Base-by-base conservation (phyloP, 768 basidiomycete species). In the Podaxis sp. region DNA sequence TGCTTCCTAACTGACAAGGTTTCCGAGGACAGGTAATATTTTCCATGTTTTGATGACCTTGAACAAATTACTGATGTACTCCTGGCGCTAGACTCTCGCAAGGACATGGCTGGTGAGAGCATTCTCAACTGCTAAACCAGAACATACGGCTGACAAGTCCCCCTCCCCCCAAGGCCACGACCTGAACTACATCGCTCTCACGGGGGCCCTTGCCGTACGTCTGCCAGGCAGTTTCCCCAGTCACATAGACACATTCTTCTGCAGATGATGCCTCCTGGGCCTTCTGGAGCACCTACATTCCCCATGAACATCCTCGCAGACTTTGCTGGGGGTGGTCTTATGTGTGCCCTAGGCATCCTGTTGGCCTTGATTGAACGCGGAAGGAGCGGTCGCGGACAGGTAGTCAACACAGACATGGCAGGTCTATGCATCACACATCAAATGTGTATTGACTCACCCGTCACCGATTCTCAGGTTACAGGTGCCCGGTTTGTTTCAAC, bases 101-200 rank as follows among this genome's bases (percentile, higher is more conserved):
- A 83, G 66, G 77, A 86, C 65, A 90, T 90, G 88, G 91, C 91
- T 35, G 90, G 89, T 87, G 67, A 28, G 78, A 67, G 14, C 7
- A 44, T 27, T 51, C 2, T 36, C 10, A 48, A 14, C 3, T 50
- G n/a, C 16, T n/a, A 23, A 25, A 16, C 16, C n/a, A 3, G 18
- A 28, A 14, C 2, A 9, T 50, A 54, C 28, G 52, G 27, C 25
- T 47, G 18, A 37, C 57, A 32, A 37, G 10, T 14, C 53, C 25
- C 10, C 27, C 27, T 28, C 27, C 27, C 27, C 27, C 44, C 18
- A 47, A 86, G 91, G 91, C 16, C 91, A 94, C 68, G 91, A 94
- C 68, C 82, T 93, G 59, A 93, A 93, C 70, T 93, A 92, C 69
- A 79, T 92, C 11, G 91, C 91, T 14, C 76, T 90, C 36, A 91